Evolutionary conservation across 2,329 filamentous ascomycete genomes (phyloP).

Genomic region (Exophiala sideris): DNA sequence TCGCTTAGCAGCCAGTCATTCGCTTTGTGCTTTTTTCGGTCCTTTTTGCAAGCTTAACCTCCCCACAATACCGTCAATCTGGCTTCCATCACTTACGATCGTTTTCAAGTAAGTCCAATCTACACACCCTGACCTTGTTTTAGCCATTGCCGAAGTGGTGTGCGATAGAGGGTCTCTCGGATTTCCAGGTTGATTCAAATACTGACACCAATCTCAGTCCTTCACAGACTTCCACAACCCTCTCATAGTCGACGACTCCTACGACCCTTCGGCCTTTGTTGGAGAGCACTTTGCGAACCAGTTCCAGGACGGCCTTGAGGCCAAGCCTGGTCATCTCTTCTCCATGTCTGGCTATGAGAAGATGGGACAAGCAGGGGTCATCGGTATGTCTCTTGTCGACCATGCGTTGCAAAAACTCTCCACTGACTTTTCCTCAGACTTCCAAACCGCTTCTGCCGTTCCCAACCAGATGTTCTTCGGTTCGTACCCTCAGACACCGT

Average conservation of each 20-base stretch:
- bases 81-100: conserved; percentile 47
- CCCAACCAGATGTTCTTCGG: conserved; percentile 28
- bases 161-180: background rate
- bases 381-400: conserved; percentile 10
- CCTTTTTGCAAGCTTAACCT: conserved; percentile 37
- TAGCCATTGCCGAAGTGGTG: conserved; percentile 1
- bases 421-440: conserved; percentile 7
- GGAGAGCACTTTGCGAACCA: conserved; percentile 43
- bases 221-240: conserved; percentile 43
- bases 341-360: conserved; percentile 83
- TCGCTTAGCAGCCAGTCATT: conserved; percentile 43
- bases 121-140: conserved; percentile 18
- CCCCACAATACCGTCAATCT: conserved; percentile 42
- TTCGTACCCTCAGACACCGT: conserved; percentile 34
- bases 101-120: conserved; percentile 42
- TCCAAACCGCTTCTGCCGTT: conserved; percentile 10
- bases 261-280: conserved; percentile 45
- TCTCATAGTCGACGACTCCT: conserved; percentile 46
- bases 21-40: conserved; percentile 42
- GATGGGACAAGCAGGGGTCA: conserved; percentile 56
- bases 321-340: conserved; percentile 60
- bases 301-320: conserved; percentile 51
- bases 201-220: conserved; percentile 23
- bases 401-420: background rate
- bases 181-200: conserved; percentile 36